These are phyloP conservation scores for Primulina eburnea DNA, from an alignment of 257 asterid species.

Conservation along the genomic window DNA sequence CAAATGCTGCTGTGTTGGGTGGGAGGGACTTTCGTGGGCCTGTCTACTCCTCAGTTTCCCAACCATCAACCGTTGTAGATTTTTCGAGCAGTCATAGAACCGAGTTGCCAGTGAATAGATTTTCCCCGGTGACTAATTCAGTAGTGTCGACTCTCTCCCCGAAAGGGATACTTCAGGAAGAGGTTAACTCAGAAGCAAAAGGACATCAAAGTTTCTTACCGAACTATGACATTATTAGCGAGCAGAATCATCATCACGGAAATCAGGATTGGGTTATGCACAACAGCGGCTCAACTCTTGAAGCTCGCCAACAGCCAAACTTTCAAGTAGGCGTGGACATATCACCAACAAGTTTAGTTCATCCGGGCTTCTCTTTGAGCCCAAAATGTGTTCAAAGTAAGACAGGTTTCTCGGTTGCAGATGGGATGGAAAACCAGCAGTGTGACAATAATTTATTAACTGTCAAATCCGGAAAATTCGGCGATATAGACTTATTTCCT, in stretches of 20 bases:
- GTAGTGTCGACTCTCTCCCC: constrained; percentile 33
- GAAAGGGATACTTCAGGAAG: constrained; percentile 34
- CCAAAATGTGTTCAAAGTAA: constrained; percentile 25
- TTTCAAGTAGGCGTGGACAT: constrained; percentile 38
- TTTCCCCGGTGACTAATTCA: constrained; percentile 35
- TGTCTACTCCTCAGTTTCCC: constrained; percentile 28
- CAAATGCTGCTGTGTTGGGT: constrained; percentile 30
- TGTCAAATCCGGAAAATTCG: constrained; percentile 48
- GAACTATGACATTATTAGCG: constrained; percentile 30
- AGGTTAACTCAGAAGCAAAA: constrained; percentile 36
- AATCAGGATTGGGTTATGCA: constrained; percentile 53
- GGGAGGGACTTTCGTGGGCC: constrained; percentile 35
- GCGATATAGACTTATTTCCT: constrained; percentile 34
- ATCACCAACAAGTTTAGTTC: constrained; percentile 38
- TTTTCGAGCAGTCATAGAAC: constrained; percentile 44
- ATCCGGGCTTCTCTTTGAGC: constrained; percentile 38
- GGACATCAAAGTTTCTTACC: constrained; percentile 42
- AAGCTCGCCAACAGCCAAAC: constrained; percentile 33
- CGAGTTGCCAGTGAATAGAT: constrained; percentile 37
- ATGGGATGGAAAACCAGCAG: constrained; percentile 25
- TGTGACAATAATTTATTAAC: constrained; percentile 37
- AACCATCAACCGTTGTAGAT: constrained; percentile 24
- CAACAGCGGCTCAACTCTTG: constrained; percentile 38
- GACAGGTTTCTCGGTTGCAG: constrained; percentile 21
- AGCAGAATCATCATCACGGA: constrained; percentile 14